Conservation (phyloP, 2,329 filamentous ascomycete species). For the Pyricularia pennisetigena region DNA sequence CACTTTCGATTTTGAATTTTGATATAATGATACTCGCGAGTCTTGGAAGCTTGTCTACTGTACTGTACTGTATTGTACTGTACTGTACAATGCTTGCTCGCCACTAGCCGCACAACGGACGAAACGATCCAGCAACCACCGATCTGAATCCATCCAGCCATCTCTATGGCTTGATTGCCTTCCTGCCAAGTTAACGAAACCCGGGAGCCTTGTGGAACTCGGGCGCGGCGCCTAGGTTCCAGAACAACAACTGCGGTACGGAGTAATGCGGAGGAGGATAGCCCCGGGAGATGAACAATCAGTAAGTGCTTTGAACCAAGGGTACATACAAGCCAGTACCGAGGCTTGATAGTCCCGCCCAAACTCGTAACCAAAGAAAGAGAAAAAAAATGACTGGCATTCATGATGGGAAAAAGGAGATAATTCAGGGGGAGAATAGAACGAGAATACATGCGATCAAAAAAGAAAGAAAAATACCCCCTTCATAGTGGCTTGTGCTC, state of each 20-base stretch:
- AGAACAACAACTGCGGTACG: background rate
- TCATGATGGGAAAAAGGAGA: background rate
- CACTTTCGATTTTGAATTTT: background rate
- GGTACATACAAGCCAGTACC: background rate
- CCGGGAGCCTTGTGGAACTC: background rate
- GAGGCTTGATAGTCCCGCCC: background rate
- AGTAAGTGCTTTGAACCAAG: background rate
- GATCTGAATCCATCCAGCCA: background rate
- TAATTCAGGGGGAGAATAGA: background rate
- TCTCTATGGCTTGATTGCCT: background rate
- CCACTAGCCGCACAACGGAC: background rate
- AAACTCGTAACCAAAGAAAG: background rate
- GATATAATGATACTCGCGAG: background rate
- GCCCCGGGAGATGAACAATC: background rate
- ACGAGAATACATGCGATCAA: background rate
- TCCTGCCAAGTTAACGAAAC: background rate
- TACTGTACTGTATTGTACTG: too few relatives aligned
- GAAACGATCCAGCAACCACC: background rate
- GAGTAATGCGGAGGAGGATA: background rate
- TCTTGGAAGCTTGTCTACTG: too few relatives aligned
- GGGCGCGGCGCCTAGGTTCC: too few relatives aligned
- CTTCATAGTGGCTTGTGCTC: background rate
- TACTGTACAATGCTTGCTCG: background rate
- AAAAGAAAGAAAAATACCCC: background rate
- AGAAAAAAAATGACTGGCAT: background rate